A percentile compares a stretch with the other conserved stretches of the same genome.
phyloP scores from a whole-genome alignment of 106 monocot species.

The Gastrodia elata region DNA sequence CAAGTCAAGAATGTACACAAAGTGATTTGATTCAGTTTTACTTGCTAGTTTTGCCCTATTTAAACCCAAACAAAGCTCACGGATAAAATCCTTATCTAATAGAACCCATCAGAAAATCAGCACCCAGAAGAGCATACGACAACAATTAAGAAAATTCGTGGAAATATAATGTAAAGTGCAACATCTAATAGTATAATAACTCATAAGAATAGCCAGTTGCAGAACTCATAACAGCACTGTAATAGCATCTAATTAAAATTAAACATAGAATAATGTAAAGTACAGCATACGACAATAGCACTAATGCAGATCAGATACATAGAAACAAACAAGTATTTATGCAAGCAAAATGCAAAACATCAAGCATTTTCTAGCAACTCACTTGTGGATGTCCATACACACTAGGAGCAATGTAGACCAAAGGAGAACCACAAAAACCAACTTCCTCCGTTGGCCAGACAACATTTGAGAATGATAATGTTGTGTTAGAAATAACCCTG shows the following conservation, averaged over 20 bases:
- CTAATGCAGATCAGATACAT: not conserved
- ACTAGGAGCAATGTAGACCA: slow-evolving; percentile 69
- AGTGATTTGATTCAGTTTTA: not conserved
- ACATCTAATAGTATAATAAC: too few species aligned
- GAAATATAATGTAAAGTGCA: too few species aligned
- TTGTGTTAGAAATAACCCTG: slow-evolving; percentile 52
- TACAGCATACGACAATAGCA: not conserved
- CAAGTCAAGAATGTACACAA: not conserved
- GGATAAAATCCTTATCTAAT: not conserved
- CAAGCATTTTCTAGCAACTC: slow-evolving; percentile 11
- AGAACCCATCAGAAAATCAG: too few species aligned
- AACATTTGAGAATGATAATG: slow-evolving; percentile 78
- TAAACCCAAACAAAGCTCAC: not conserved
- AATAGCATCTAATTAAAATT: not conserved
- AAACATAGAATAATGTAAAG: not conserved
- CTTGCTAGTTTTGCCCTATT: too few species aligned
- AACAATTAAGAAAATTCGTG: too few species aligned
- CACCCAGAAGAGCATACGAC: too few species aligned
- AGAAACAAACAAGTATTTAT: not conserved
- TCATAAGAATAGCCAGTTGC: not conserved
- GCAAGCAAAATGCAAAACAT: not conserved
- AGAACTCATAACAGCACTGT: not conserved
- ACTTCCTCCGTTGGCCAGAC: slow-evolving; percentile 72
- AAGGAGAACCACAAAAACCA: slow-evolving; percentile 59
- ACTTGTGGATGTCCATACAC: slow-evolving; percentile 87